A percentile compares a stretch with the other conserved stretches of the same genome.
phyloP scores from a whole-genome alignment of 2,329 filamentous ascomycete genomes.

The Torrubiella hemipterigena region DNA sequence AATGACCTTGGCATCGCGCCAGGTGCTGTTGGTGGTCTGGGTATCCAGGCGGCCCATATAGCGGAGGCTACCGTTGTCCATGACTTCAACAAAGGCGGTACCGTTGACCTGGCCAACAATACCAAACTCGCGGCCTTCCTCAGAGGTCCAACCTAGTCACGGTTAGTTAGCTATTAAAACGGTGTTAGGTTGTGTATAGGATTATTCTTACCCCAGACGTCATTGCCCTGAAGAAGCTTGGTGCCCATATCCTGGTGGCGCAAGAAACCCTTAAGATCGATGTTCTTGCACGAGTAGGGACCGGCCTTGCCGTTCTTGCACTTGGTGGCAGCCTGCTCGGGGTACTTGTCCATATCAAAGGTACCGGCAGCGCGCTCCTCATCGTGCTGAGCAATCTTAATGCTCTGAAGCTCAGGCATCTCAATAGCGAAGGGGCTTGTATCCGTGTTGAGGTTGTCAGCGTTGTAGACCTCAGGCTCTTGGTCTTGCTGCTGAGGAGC shows the following conservation, averaged over 20 bases:
- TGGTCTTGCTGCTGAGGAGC: too few species aligned
- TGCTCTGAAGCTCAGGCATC: too few species aligned
- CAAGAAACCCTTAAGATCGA: constrained; percentile 24
- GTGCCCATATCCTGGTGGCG: constrained; percentile 22
- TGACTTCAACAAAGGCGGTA: constrained; percentile 33
- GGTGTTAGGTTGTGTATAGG: background rate
- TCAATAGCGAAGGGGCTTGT: too few species aligned
- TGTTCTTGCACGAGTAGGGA: constrained; percentile 19
- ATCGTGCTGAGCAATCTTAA: too few species aligned
- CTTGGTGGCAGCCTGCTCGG: constrained; percentile 2
- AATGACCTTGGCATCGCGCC: constrained; percentile 29
- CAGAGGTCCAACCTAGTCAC: constrained; percentile 7
- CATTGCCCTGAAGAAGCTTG: constrained; percentile 20
- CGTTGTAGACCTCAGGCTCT: too few species aligned
- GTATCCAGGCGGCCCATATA: constrained; percentile 33
- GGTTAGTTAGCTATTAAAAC: background rate
- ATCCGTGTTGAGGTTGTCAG: too few species aligned
- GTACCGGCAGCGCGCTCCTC: too few species aligned
- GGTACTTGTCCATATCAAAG: constrained; percentile 8
- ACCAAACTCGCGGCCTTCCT: constrained; percentile 29
- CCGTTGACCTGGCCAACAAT: constrained; percentile 33
- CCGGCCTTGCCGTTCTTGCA: constrained; percentile 19
- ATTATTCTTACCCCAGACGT: constrained; percentile 15
- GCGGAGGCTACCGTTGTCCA: constrained; percentile 24
- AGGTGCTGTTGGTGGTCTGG: constrained; percentile 19